Conservation (phyloP, 176 grass and related monocot species). For the Cenchrus purpureus region DNA sequence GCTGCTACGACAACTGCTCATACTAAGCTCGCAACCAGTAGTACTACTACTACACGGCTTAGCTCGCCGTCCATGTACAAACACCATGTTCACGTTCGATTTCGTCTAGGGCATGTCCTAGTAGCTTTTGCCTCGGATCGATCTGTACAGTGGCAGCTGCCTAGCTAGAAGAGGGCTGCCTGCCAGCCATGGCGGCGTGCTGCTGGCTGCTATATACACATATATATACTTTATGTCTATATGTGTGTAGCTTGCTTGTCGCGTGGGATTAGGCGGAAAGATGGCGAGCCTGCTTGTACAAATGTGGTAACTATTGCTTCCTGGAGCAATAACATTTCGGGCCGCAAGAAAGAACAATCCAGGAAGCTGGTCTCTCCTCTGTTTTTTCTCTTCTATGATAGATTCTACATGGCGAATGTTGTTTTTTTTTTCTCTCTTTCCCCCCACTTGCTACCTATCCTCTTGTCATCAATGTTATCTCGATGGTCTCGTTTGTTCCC, state of each 20-base stretch:
- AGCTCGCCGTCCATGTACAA: background rate
- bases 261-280: slow-evolving; percentile 40
- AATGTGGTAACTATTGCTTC: slow-evolving; percentile 44
- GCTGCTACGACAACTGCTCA: background rate
- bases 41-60: background rate
- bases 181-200: background rate
- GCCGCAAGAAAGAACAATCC: background rate
- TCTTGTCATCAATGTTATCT: background rate
- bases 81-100: background rate
- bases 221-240: background rate
- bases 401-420: background rate
- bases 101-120: background rate
- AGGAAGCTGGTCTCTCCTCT: background rate
- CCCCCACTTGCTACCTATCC: background rate
- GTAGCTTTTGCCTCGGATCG: background rate
- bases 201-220: background rate
- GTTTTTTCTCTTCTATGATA: background rate
- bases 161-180: background rate
- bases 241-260: slow-evolving; percentile 2
- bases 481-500: background rate
- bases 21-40: background rate
- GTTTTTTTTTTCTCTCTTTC: background rate
- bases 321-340: slow-evolving; percentile 38
- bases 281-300: slow-evolving; percentile 31
- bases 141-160: slow-evolving; percentile 38